These are phyloP conservation scores for Quambalaria eucalypti DNA, from an alignment of 1,284 basidiomycete genomes.

Conservation along the genomic window DNA sequence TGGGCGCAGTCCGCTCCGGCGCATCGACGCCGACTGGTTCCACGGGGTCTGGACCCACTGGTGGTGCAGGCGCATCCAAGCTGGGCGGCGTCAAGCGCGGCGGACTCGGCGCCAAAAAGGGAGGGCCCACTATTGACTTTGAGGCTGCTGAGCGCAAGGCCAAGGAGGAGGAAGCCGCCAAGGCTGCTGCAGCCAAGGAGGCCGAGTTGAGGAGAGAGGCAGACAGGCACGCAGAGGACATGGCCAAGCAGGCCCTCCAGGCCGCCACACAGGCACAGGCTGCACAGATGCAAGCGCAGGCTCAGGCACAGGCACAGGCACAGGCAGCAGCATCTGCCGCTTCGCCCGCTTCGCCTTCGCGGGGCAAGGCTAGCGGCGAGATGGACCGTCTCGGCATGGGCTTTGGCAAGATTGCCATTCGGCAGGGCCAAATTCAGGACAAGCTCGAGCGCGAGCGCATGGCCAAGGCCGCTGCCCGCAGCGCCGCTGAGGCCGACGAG, in stretches of 20 bases:
- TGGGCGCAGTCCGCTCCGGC: constrained; percentile 1
- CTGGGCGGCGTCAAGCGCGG: constrained; percentile 14
- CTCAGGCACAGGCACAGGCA: constrained; percentile 6
- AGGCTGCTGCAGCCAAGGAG: constrained; percentile 7
- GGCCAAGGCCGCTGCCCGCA: constrained; percentile 3
- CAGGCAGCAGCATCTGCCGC: not conserved
- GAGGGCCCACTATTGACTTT: constrained; percentile 34
- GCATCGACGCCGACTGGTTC: constrained; percentile 7
- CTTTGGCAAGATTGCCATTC: constrained; percentile 73
- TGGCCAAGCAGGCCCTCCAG: constrained; percentile 29
- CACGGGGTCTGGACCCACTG: constrained; percentile 8
- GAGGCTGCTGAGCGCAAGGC: constrained; percentile 42
- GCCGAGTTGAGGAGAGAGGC: constrained; percentile 16
- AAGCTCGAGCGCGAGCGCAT: not conserved
- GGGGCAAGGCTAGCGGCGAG: constrained; percentile 51
- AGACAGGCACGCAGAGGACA: constrained; percentile 23
- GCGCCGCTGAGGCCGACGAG: constrained; percentile 45
- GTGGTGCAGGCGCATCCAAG: constrained; percentile 20
- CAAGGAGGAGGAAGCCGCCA: constrained; percentile 30
- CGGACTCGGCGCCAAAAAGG: constrained; percentile 38
- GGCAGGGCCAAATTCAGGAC: constrained; percentile 22
- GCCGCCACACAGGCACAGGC: constrained; percentile 16
- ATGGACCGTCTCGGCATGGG: constrained; percentile 66
- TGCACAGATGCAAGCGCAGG: constrained; percentile 12
- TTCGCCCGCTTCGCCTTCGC: constrained; percentile 1